Evolutionary conservation across 2,329 filamentous ascomycete species (phyloP).

Genomic region (Anisogramma anomala): DNA sequence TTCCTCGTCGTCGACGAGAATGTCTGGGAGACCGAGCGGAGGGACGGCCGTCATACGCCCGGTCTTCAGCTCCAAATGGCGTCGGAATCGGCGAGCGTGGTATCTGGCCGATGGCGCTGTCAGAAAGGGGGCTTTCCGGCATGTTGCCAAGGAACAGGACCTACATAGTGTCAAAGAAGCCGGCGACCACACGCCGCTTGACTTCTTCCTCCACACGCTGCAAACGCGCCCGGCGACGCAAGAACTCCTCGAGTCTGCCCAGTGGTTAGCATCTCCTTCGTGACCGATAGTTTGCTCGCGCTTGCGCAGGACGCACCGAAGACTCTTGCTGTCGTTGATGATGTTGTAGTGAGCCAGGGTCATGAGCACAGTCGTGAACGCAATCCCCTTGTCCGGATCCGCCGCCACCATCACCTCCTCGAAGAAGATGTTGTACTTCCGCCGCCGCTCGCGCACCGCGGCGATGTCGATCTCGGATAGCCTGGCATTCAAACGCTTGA

Average conservation of each 20-base stretch:
- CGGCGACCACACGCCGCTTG: conserved; percentile 75
- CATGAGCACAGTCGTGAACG: conserved; percentile 86
- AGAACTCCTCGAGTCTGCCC: conserved; percentile 75
- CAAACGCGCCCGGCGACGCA: conserved; percentile 77
- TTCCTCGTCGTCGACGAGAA: conserved; percentile 73
- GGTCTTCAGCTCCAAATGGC: conserved; percentile 59
- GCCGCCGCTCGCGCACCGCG: conserved; percentile 62
- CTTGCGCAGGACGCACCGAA: conserved; percentile 47
- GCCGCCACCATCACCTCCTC: conserved; percentile 92
- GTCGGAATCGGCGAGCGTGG: conserved; percentile 74
- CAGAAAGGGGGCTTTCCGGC: conserved; percentile 15
- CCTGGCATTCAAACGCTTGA: conserved; percentile 63
- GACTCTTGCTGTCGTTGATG: conserved; percentile 92
- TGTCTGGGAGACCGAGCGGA: conserved; percentile 75
- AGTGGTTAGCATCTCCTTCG: conserved; percentile 20
- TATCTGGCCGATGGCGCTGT: conserved; percentile 36
- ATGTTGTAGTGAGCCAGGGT: conserved; percentile 97
- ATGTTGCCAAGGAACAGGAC: conserved; percentile 18
- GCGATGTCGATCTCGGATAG: conserved; percentile 61
- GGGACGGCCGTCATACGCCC: conserved; percentile 70
- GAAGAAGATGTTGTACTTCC: conserved; percentile 86
- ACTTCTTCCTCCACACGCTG: conserved; percentile 94
- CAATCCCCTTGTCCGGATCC: conserved; percentile 78
- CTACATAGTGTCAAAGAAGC: conserved; percentile 88
- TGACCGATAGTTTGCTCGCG: not conserved